Base-by-base conservation (phyloP, 331 rosid genomes). In the Cydonia oblonga region DNA sequence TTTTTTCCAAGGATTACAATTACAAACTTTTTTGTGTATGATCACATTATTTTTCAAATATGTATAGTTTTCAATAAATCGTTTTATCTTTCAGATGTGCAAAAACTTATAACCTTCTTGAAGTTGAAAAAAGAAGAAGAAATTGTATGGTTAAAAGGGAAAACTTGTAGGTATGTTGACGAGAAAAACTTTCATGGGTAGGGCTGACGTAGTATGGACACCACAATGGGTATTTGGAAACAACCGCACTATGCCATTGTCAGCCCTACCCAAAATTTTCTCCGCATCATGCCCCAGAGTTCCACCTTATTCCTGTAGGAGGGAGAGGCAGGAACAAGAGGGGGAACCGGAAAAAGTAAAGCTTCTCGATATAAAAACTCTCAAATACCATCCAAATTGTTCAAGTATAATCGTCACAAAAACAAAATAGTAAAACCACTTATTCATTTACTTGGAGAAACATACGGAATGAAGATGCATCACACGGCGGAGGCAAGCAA, bases 361-460 rank as follows among this genome's bases (percentile, higher is more conserved):
- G 6, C 32, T 57, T 66, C 35, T 64, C 71, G 38, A 70, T 13
- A 46, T 46, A 6, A 66, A 66, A 72, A 49, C 54, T 16, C 6
- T 66, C 42, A 30, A 59, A 66, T 19, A 24, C 18, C 40, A n/a
- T 52, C 35, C 16, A 19, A 46, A 33, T 23, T 11, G 58, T 70
- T 25, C 25, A 64, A 40, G 40, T 63, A 38, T 38, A 35, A 15
- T 7, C 24, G n/a, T 8, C 29, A 28, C 30, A n/a, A 7, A 58
- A 69, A 24, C 15, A 15, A 26, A 15, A 26, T 13, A 9, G 57
- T 20, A 53, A 35, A 20, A 46, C 70, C 73, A 42, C 58, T 44
- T 80, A 64, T 74, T 75, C 42, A 38, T 57, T 16, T 68, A 56
- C 49, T 26, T 54, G 35, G 35, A 66, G 28, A 56, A 61, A 62